phyloP scores from a whole-genome alignment of 495 filamentous ascomycete genomes.

The Penicillium turbatum region DNA sequence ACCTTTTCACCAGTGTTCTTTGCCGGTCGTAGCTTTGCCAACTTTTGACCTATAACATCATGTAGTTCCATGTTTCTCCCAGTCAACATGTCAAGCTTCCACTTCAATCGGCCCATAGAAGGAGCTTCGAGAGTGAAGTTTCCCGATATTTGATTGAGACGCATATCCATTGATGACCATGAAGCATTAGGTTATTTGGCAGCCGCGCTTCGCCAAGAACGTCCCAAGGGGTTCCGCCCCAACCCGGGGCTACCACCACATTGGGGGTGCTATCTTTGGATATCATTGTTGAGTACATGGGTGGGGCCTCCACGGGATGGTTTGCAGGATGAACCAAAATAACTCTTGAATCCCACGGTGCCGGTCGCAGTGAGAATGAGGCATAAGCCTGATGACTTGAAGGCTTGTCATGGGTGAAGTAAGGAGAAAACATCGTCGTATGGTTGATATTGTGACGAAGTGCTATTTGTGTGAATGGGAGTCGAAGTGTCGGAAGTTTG shows the following conservation, averaged over 20 bases:
- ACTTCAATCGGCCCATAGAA: not conserved
- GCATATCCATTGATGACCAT: not conserved
- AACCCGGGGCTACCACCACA: not conserved
- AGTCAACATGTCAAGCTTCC: not conserved
- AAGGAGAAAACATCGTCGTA: not conserved
- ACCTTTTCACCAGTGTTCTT: not conserved
- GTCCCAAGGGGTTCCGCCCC: not conserved
- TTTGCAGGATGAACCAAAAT: conserved; percentile 6
- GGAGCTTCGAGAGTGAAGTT: not conserved
- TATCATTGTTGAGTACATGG: not conserved
- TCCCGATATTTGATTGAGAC: not conserved
- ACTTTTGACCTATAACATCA: not conserved
- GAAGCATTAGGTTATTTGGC: not conserved
- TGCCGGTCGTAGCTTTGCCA: not conserved
- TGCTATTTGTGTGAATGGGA: not conserved
- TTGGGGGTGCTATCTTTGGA: not conserved
- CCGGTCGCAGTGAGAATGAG: conserved; percentile 1
- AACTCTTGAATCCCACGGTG: conserved; percentile 6
- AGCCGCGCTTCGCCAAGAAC: not conserved
- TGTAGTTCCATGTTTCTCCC: not conserved
- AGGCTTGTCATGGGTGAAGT: not conserved
- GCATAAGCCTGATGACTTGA: not conserved
- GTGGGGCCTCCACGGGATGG: conserved; percentile 6
- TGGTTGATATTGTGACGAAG: not conserved
- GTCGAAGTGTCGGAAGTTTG: not conserved